These are phyloP conservation scores for Phlebiopsis gigantea DNA, from an alignment of 768 basidiomycete genomes.

Conservation along the genomic window DNA sequence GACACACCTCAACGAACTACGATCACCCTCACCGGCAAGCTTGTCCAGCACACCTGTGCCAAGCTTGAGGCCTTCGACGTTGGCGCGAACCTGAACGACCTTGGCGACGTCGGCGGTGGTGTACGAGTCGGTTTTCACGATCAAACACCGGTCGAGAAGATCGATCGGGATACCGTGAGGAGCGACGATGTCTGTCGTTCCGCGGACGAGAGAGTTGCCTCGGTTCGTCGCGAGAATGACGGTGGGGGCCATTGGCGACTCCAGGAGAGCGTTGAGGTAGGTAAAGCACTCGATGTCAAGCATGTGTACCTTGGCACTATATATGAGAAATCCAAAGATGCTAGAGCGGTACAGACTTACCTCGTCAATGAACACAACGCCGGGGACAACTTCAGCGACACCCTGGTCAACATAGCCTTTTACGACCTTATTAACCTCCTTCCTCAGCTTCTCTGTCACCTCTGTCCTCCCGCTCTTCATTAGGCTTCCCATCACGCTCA, in stretches of 20 bases:
- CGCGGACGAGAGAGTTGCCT: slow-evolving; percentile 87
- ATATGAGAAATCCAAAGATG: too few relatives aligned
- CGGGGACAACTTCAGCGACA: slow-evolving; percentile 95
- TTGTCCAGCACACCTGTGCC: slow-evolving; percentile 72
- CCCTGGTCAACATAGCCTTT: slow-evolving; percentile 98
- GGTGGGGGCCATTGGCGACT: slow-evolving; percentile 95
- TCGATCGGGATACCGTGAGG: slow-evolving; percentile 95
- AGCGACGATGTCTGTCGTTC: slow-evolving; percentile 85
- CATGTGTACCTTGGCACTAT: slow-evolving; percentile 99
- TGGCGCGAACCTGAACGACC: slow-evolving; percentile 82
- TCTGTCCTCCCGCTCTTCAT: slow-evolving; percentile 93
- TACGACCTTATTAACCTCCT: slow-evolving; percentile 97
- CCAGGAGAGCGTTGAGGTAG: slow-evolving; percentile 92
- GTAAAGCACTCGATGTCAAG: slow-evolving; percentile 99
- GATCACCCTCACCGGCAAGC: slow-evolving; percentile 77
- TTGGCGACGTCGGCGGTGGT: slow-evolving; percentile 77
- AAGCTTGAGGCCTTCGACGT: slow-evolving; percentile 79
- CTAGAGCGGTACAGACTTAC: slow-evolving; percentile 40
- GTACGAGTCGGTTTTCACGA: slow-evolving; percentile 88
- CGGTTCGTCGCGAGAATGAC: slow-evolving; percentile 97
- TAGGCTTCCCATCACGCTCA: slow-evolving; percentile 92
- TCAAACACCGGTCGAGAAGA: slow-evolving; percentile 91
- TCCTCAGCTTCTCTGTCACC: slow-evolving; percentile 91
- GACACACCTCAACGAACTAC: slow-evolving; percentile 67
- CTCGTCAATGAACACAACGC: slow-evolving; percentile 98